Evolutionary conservation across 371 early-diverging fungal species (phyloP), one percentile per base, ranked within the genome.

Genomic region (Encephalitozoon romaleae): DNA sequence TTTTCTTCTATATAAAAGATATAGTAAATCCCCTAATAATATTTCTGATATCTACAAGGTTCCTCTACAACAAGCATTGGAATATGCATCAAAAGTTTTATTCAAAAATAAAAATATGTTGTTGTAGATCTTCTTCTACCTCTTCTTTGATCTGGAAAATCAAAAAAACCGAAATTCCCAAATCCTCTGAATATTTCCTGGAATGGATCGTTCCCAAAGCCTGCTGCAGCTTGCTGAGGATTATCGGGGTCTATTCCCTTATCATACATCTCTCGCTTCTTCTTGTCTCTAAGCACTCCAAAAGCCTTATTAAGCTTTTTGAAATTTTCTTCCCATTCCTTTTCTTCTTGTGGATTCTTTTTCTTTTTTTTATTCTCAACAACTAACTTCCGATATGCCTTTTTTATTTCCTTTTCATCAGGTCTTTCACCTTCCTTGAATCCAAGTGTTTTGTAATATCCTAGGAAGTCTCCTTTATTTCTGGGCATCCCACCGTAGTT

Each of bases 211-310:
- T 34, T 21, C 2, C 59, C 59, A 34, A 59, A 59, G 4, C 49
- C 51, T 28, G 26, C 1, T 25, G 38, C 2, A 34, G 34, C 0
- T 12, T 28, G 47, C 49, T 72, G 43, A n/a, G 66, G 71, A 26
- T 66, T 71, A n/a, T 75, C 77, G 0, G 80, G 80, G 55, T 79
- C 80, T 39, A 79, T 66, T 38, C 84, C 84, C n/a, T 49, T 75
- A 71, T 84, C 82, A 54, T 84, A 84, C 76, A 82, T 55, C 26
- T 77, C 54, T 42, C 79, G 79, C 53, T 78, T 75, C 15, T 78
- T 59, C 11, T 34, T 15, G 51, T 80, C 66, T 12, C 49, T 26
- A 32, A 84, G 77, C 21, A 82, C 75, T 5, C 80, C 73, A 9
- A 72, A 70, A 15, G 84, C 82, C 52, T 82, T 80, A 54, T 84